A percentile compares a stretch with the other conserved stretches of the same genome.
Conservation (phyloP, 345 rosid species). For the Acer yangbiense region DNA sequence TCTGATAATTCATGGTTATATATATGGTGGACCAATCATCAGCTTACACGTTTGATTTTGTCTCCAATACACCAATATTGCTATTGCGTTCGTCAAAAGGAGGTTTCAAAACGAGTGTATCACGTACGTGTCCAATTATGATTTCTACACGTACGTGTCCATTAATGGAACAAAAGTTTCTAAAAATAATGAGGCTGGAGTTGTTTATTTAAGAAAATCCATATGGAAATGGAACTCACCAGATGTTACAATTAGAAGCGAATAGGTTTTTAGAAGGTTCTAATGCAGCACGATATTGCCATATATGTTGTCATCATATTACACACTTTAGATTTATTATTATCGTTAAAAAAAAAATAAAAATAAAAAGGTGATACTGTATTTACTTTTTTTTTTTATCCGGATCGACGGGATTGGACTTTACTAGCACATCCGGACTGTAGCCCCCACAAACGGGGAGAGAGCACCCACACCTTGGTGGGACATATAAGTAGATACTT, state of each 20-base stretch:
- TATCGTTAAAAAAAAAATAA: too few species aligned
- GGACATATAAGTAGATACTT: too few species aligned
- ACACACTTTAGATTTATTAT: too few species aligned
- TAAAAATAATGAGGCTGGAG: background rate
- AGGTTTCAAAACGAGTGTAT: background rate
- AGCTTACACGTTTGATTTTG: background rate
- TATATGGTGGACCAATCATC: background rate
- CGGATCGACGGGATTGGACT: too few species aligned
- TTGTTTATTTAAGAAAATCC: background rate
- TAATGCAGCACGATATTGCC: background rate
- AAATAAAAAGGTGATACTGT: too few species aligned
- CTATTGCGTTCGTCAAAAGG: slow-evolving; percentile 4
- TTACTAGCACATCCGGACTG: too few species aligned
- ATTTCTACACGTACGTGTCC: slow-evolving; percentile 9
- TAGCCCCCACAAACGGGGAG: too few species aligned
- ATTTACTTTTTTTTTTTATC: too few species aligned
- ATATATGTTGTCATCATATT: background rate
- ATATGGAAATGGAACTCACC: background rate
- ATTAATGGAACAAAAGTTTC: background rate
- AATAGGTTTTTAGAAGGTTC: background rate
- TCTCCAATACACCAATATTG: background rate
- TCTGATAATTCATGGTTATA: background rate
- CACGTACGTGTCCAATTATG: slow-evolving; percentile 9
- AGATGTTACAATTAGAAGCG: background rate
- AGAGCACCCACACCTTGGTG: too few species aligned